Conservation (phyloP, 495 filamentous ascomycete species). For the Delitschia confertaspora region DNA sequence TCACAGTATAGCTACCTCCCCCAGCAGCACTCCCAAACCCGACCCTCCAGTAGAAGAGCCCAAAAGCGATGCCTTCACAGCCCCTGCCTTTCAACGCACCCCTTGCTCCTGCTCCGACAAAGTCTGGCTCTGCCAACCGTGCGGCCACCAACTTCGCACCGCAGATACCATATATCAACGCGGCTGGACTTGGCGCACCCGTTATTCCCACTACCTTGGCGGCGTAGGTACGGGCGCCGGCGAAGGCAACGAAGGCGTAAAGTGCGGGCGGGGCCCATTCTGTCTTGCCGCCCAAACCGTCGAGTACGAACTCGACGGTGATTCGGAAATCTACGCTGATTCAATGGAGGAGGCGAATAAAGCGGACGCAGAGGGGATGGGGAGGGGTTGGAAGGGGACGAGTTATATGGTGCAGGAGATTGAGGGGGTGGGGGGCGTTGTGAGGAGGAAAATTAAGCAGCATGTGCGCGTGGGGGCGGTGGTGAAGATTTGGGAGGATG, state of each 20-base stretch:
- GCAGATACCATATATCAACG: conserved; percentile 67
- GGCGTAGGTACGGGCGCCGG: conserved; percentile 80
- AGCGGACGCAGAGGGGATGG: conserved; percentile 2
- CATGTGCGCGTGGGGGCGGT: conserved; percentile 69
- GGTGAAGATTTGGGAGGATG: conserved; percentile 75
- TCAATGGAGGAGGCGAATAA: not conserved
- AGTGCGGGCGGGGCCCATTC: conserved; percentile 60
- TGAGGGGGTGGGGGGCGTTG: conserved; percentile 73
- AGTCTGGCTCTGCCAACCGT: conserved; percentile 74
- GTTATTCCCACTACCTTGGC: conserved; percentile 72
- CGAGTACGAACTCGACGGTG: conserved; percentile 63
- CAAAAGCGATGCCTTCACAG: conserved; percentile 31
- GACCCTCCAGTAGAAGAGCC: not conserved
- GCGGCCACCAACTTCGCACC: conserved; percentile 58
- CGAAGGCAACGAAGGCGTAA: conserved; percentile 76
- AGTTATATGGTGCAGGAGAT: conserved; percentile 79
- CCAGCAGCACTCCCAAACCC: not conserved
- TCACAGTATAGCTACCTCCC: not conserved
- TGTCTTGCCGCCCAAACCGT: conserved; percentile 66
- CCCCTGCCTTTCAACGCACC: conserved; percentile 43
- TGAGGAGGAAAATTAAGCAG: conserved; percentile 73
- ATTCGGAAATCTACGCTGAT: conserved; percentile 4
- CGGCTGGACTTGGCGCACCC: conserved; percentile 79
- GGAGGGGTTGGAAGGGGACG: conserved; percentile 37
- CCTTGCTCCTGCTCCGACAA: conserved; percentile 60